phyloP scores from a whole-genome alignment of 1,284 basidiomycete species.

The Puccinia horiana region DNA sequence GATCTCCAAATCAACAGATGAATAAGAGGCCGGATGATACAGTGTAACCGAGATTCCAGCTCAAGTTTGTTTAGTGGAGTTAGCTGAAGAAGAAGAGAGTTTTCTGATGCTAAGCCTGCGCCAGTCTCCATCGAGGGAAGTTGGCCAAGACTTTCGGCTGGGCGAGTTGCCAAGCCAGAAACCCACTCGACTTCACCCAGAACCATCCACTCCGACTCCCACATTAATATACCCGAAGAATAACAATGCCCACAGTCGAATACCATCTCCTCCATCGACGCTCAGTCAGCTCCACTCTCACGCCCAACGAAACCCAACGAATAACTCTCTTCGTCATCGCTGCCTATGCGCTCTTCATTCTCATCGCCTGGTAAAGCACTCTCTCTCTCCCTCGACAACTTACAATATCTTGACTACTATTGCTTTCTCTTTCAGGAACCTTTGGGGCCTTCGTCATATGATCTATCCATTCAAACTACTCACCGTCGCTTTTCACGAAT shows the following conservation, averaged over 20 bases:
- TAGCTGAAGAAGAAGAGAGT: no score
- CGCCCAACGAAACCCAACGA: slow-evolving; percentile 27
- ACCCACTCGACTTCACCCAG: no score
- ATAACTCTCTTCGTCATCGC: slow-evolving; percentile 31
- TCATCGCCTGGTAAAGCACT: slow-evolving; percentile 39
- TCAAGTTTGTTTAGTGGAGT: no score
- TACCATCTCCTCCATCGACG: background rate
- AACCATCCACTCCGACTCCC: background rate
- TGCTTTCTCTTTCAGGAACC: slow-evolving; percentile 50
- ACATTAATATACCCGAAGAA: no score
- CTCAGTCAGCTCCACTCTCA: slow-evolving; percentile 25
- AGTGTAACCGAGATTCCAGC: no score
- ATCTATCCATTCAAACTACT: slow-evolving; percentile 59
- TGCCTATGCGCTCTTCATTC: slow-evolving; percentile 38
- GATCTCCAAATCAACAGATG: no score
- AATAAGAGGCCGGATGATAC: no score
- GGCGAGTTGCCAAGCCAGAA: no score
- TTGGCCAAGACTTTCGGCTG: no score
- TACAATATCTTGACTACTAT: background rate
- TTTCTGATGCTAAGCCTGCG: no score
- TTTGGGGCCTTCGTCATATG: slow-evolving; percentile 43
- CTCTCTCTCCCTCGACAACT: background rate
- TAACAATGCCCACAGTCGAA: background rate
- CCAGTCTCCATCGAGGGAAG: no score
- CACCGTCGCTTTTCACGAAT: slow-evolving; percentile 47